A percentile compares a stretch with the other conserved stretches of the same genome.
phyloP scores from a whole-genome alignment of 2,329 filamentous ascomycete genomes.

The Huntiella decipiens region DNA sequence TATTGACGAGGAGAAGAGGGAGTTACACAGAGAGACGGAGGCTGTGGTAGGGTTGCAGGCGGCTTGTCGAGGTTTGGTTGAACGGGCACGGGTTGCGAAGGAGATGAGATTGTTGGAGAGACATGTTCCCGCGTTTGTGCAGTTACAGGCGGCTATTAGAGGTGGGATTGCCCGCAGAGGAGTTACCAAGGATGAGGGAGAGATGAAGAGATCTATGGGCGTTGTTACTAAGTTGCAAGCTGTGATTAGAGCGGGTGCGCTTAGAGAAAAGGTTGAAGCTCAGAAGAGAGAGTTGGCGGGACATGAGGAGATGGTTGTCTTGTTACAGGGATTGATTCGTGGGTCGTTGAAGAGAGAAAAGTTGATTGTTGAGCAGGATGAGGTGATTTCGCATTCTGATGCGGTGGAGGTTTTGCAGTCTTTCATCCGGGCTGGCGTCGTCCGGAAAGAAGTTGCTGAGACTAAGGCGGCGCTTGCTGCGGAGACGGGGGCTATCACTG shows the following conservation, averaged over 20 bases:
- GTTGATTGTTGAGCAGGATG: slow-evolving; percentile 25
- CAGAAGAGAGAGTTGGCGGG: slow-evolving; percentile 29
- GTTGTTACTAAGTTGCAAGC: slow-evolving; percentile 30
- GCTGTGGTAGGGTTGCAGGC: slow-evolving; percentile 56
- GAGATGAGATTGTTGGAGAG: slow-evolving; percentile 54
- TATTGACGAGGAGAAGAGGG: slow-evolving; percentile 29
- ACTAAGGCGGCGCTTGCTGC: slow-evolving; percentile 29
- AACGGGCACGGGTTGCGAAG: slow-evolving; percentile 53
- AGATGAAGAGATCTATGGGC: slow-evolving; percentile 26
- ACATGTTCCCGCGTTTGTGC: slow-evolving; percentile 11
- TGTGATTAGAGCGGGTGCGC: slow-evolving; percentile 33
- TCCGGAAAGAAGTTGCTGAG: slow-evolving; percentile 29
- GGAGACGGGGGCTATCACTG: slow-evolving; percentile 26
- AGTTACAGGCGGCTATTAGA: slow-evolving; percentile 45
- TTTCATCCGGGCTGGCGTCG: slow-evolving; percentile 33
- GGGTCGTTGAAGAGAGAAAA: slow-evolving; percentile 30
- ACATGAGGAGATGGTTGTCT: slow-evolving; percentile 26
- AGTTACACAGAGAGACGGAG: slow-evolving; percentile 49
- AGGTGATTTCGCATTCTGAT: slow-evolving; percentile 26
- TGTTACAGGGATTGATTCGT: slow-evolving; percentile 23
- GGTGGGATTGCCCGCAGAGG: slow-evolving; percentile 30
- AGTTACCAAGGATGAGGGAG: slow-evolving; percentile 25
- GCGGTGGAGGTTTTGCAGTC: slow-evolving; percentile 31
- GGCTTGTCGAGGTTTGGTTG: slow-evolving; percentile 57
- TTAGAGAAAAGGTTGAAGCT: slow-evolving; percentile 30